Evolutionary conservation across 768 basidiomycete species (phyloP).

Genomic region (Epithele typhae): DNA sequence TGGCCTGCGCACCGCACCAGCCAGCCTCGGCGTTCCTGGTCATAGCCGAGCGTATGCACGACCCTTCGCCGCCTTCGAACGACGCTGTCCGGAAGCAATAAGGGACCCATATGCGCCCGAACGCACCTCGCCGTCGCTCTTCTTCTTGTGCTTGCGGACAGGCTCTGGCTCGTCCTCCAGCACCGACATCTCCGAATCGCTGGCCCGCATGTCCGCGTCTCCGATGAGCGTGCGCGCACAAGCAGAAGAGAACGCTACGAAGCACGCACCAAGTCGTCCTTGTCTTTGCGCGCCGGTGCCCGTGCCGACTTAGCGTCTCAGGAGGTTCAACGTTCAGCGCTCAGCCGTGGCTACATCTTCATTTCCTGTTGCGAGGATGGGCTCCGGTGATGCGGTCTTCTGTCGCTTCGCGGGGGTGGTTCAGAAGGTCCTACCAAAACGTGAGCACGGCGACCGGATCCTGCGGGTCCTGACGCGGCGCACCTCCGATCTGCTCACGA

Average conservation of each 20-base stretch:
- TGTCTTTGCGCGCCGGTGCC: too few species aligned
- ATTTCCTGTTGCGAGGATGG: background rate
- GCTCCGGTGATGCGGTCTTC: background rate
- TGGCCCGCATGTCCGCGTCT: conserved; percentile 34
- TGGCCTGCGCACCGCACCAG: too few species aligned
- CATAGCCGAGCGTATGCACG: too few species aligned
- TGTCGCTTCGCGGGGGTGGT: background rate
- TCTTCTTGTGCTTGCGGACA: conserved; percentile 32
- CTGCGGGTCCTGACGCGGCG: background rate
- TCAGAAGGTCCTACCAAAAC: background rate
- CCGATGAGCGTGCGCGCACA: too few species aligned
- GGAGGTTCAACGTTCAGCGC: too few species aligned
- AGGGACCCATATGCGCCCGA: background rate
- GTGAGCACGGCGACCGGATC: background rate
- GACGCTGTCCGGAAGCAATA: too few species aligned
- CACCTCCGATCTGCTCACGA: conserved; percentile 6
- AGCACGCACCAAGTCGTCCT: too few species aligned
- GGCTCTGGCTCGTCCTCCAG: conserved; percentile 56
- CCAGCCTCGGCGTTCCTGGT: too few species aligned
- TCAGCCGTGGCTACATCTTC: too few species aligned
- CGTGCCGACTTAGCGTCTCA: too few species aligned
- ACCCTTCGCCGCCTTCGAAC: too few species aligned
- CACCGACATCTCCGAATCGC: conserved; percentile 58
- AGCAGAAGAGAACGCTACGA: too few species aligned
- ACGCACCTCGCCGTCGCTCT: conserved; percentile 32